These are phyloP conservation scores for Lecanicillium sp. DNA, from an alignment of 2,329 filamentous ascomycete species.

Conservation along the genomic window DNA sequence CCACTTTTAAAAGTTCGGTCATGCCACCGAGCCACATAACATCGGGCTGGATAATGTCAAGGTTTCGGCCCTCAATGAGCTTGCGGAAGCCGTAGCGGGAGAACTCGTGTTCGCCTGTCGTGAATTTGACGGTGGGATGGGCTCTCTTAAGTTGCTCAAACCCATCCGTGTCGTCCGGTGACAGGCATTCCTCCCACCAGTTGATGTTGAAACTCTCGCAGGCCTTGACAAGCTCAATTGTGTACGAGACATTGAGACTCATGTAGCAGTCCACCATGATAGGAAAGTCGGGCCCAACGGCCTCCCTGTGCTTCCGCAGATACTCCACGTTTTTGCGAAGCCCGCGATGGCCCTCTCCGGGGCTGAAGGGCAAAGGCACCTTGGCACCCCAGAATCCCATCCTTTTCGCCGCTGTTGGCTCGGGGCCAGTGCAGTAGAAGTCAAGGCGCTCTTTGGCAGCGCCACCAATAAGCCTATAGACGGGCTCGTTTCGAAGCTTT, in stretches of 20 bases:
- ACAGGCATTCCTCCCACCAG: slow-evolving; percentile 95
- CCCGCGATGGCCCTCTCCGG: slow-evolving; percentile 75
- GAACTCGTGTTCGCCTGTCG: slow-evolving; percentile 93
- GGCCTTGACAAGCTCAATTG: slow-evolving; percentile 80
- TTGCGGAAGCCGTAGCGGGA: slow-evolving; percentile 92
- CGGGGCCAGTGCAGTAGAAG: slow-evolving; percentile 93
- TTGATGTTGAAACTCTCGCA: slow-evolving; percentile 81
- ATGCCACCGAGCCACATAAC: slow-evolving; percentile 96
- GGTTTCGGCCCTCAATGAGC: slow-evolving; percentile 80
- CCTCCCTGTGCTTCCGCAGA: slow-evolving; percentile 73
- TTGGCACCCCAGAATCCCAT: slow-evolving; percentile 92
- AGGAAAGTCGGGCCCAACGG: slow-evolving; percentile 82
- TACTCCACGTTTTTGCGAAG: slow-evolving; percentile 87
- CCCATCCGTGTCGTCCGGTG: slow-evolving; percentile 85
- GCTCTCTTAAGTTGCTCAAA: slow-evolving; percentile 85
- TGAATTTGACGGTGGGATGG: slow-evolving; percentile 86
- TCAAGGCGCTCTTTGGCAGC: slow-evolving; percentile 75
- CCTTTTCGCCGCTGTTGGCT: slow-evolving; percentile 67
- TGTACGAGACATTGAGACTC: slow-evolving; percentile 88
- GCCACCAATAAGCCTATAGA: slow-evolving; percentile 90
- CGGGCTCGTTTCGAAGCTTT: slow-evolving; percentile 85
- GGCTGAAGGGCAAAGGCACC: slow-evolving; percentile 81
- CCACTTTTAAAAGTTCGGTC: slow-evolving; percentile 84
- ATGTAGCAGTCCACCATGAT: slow-evolving; percentile 97
- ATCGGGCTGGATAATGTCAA: slow-evolving; percentile 91